A percentile compares a stretch with the other conserved stretches of the same genome.
Conservation (phyloP, 306 rosid species). For the Crotalaria pallida region DNA sequence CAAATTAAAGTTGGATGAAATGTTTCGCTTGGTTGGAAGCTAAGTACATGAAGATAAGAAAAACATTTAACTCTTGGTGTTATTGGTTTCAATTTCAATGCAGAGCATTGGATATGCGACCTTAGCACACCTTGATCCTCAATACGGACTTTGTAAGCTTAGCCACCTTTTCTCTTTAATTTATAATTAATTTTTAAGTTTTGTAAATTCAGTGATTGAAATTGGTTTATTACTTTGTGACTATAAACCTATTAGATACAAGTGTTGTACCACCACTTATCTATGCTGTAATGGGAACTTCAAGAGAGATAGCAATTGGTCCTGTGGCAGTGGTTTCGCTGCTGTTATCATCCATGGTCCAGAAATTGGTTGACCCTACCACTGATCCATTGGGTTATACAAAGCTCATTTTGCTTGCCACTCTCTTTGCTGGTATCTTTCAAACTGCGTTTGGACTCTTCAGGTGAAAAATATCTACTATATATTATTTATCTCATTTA, state of each 20-base stretch:
- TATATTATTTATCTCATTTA: not conserved
- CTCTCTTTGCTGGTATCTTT: conserved; percentile 80
- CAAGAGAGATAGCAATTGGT: conserved; percentile 81
- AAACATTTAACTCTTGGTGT: not conserved
- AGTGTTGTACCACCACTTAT: conserved; percentile 89
- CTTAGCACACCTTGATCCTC: conserved; percentile 77
- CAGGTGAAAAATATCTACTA: conserved; percentile 30
- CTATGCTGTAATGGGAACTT: conserved; percentile 85
- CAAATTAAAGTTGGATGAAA: not conserved
- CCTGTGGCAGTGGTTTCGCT: conserved; percentile 88
- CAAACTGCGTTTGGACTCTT: conserved; percentile 72
- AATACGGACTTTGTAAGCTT: conserved; percentile 90
- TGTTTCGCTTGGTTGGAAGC: not conserved
- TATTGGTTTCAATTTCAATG: conserved; percentile 13
- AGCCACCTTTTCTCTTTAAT: conserved; percentile 4
- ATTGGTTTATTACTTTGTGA: not conserved
- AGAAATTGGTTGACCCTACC: conserved; percentile 51
- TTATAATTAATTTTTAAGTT: not conserved
- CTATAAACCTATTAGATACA: conserved; percentile 45
- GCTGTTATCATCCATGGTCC: conserved; percentile 68
- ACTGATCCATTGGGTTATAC: conserved; percentile 54
- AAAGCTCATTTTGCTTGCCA: conserved; percentile 58
- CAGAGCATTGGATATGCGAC: conserved; percentile 96
- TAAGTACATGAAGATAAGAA: not conserved
- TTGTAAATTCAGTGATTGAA: not conserved